Evolutionary conservation across 1,284 basidiomycete genomes (phyloP), one percentile per base, ranked within the genome.

Genomic region (Naganishia albida): DNA sequence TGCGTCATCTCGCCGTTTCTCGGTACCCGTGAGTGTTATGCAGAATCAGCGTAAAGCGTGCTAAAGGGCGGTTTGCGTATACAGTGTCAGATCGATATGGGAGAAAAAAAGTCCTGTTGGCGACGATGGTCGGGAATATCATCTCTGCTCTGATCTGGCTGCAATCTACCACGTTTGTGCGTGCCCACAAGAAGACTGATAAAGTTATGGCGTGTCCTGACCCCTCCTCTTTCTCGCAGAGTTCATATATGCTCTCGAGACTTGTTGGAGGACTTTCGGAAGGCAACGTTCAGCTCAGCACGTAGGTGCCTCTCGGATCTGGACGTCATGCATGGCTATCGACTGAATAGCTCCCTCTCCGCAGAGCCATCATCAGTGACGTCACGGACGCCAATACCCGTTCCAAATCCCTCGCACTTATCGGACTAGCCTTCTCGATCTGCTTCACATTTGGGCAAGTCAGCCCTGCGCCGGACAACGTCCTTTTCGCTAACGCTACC

Each of bases 361-460:
- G 13, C 70, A 92, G 90, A 70, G 91, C 92, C 7, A 92, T 92
- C 71, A 85, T 96, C 38, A 90, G 91, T 23, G 93, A 96, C 75
- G 85, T 95, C 40, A 89, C 91, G 0, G 85, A 87, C 0, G 83
- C 88, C 3, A 83, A 83, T 16, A 88, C 87, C 53, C 86, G 92
- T 26, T 88, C 90, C 4, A 88, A 85, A 74, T 87, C 89, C 7
- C 85, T 96, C n/a, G 89, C 93, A 0, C 85, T 93, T 68, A 88
- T 96, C 53, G 93, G 93, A 18, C 90, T 95, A 62, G 93, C 93
- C 1, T 96, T 96, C 73, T 90, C 91, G 8, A 87, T 95, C 56
- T 93, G 91, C 75, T 95, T 95, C 80, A 80, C 77, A n/a, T 69
- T 80, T 85, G 88, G 79, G 77, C 77, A 54, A 23, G 75, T 65